Evolutionary conservation across 176 grass and related monocot genomes (phyloP).

Genomic region (Chloris gayana): DNA sequence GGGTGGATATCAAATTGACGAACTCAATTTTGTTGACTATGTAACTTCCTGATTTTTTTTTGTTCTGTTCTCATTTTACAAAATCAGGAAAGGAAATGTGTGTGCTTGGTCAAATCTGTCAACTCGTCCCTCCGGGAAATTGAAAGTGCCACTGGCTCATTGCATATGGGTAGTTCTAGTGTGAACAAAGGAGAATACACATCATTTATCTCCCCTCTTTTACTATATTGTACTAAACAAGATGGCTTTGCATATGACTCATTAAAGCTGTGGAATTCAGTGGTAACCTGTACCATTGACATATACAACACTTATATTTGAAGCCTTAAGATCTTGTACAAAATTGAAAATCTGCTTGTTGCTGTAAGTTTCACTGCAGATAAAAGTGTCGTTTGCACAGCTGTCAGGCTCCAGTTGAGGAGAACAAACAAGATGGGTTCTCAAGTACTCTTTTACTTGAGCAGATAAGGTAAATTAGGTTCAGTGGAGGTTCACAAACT

Average conservation of each 20-base stretch:
- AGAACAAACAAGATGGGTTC: not conserved
- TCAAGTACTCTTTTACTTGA: constrained; percentile 30
- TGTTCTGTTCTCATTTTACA: not conserved
- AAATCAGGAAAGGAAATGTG: not conserved
- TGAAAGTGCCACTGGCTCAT: not conserved
- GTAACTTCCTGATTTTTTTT: not conserved
- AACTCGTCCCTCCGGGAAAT: constrained; percentile 20
- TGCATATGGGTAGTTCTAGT: not conserved
- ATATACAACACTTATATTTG: not conserved
- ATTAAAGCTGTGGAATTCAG: constrained; percentile 30
- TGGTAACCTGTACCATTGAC: constrained; percentile 20
- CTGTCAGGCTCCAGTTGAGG: constrained; percentile 18
- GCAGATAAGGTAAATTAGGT: constrained; percentile 34
- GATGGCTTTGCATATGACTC: constrained; percentile 21
- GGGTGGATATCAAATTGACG: not conserved
- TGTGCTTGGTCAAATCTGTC: not conserved
- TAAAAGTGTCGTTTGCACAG: not conserved
- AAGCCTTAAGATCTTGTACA: not conserved
- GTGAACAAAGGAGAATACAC: constrained; percentile 13
- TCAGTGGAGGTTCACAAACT: constrained; percentile 39
- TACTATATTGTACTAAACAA: not conserved
- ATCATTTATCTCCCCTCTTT: not conserved
- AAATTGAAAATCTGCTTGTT: not conserved
- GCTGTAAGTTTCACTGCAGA: not conserved
- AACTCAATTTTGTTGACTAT: constrained; percentile 3